Conservation (phyloP, 306 rosid species). For the Rubus idaeus region DNA sequence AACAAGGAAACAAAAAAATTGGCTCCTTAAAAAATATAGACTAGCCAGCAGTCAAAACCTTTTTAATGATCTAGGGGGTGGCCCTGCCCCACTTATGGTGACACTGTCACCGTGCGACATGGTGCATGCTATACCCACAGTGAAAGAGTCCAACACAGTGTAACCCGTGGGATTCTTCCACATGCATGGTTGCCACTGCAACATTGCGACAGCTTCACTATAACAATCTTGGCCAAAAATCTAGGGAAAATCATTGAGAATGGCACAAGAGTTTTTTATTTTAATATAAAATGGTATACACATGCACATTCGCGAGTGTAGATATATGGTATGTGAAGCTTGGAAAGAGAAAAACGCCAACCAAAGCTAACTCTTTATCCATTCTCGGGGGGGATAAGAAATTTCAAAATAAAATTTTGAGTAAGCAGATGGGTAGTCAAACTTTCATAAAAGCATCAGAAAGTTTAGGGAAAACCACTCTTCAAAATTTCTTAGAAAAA, state of each 20-base stretch:
- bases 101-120: not conserved
- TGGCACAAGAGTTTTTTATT: not conserved
- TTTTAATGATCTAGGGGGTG: not conserved
- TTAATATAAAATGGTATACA: not conserved
- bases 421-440: not conserved
- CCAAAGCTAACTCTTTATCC: not conserved
- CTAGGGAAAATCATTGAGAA: not conserved
- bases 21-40: not conserved
- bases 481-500: not conserved
- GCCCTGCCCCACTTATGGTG: not conserved
- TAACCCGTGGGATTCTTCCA: not conserved
- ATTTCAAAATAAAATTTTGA: not conserved
- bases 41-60: not conserved
- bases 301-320: not conserved
- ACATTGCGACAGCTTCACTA: not conserved
- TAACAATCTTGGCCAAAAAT: not conserved
- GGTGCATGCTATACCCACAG: not conserved
- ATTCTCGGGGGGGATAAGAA: not conserved
- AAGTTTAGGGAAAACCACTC: not conserved
- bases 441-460: not conserved
- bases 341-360: not conserved
- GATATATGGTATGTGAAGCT: not conserved
- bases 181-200: not conserved
- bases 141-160: not conserved
- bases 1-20: not conserved